Evolutionary conservation across 345 rosid genomes (phyloP).

Genomic region (Gossypium arboreum): DNA sequence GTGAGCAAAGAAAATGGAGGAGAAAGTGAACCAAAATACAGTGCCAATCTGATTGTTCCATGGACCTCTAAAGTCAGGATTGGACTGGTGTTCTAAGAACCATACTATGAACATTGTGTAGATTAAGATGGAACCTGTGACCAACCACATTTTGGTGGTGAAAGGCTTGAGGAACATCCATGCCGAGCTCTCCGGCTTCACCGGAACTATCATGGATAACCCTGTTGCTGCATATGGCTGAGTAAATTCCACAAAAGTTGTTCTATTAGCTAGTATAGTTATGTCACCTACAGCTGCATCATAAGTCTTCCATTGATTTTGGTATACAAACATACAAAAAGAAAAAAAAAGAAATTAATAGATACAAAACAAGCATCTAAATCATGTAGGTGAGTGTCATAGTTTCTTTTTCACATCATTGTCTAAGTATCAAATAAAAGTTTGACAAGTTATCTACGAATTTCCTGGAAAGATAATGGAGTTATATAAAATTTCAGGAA

Average conservation of each 20-base stretch:
- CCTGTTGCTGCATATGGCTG: conserved; percentile 52
- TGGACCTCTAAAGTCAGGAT: conserved; percentile 38
- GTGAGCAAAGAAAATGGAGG: conserved; percentile 54
- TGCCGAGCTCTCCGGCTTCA: conserved; percentile 12
- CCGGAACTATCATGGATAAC: conserved; percentile 46
- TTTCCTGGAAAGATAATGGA: neutral
- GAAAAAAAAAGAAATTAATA: neutral
- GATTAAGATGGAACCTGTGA: conserved; percentile 31
- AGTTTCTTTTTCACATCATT: neutral
- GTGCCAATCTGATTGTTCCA: conserved; percentile 34
- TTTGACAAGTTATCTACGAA: neutral
- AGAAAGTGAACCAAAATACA: conserved; percentile 45
- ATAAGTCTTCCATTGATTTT: conserved; percentile 29
- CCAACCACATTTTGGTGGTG: conserved; percentile 46
- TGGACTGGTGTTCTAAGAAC: conserved; percentile 39
- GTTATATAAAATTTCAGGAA: neutral
- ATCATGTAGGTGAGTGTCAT: neutral
- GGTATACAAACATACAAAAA: neutral
- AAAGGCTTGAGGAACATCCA: conserved; percentile 55
- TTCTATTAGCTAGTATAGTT: conserved; percentile 41
- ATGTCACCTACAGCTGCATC: conserved; percentile 47
- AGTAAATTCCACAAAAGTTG: conserved; percentile 39
- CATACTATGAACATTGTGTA: conserved; percentile 48
- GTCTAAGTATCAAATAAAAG: neutral
- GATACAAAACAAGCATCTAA: conserved; percentile 5